Evolutionary conservation across 768 basidiomycete species (phyloP), one percentile per base, ranked within the genome.

Genomic region (Candolleomyces eurysporus): DNA sequence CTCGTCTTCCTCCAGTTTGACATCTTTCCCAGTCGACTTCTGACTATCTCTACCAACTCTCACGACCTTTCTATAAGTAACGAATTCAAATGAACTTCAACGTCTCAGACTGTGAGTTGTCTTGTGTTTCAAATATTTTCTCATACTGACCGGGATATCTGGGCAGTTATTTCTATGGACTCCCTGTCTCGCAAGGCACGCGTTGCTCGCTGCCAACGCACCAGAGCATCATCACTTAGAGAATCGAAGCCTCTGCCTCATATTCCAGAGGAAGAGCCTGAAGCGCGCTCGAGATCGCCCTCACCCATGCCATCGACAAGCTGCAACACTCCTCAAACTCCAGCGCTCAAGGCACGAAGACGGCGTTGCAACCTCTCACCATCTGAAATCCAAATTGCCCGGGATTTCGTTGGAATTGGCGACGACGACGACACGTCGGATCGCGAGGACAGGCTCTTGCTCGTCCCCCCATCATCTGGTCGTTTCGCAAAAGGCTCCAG

Each of bases 321-420:
- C 49, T 8, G 36, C 36, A 36, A 36, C 36, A 36, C 49, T 51
- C 19, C 10, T 40, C 60, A 11, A 43, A 22, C 54, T 32, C 60
- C 7, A 61, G 53, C 49, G 50, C 36, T 59, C 36, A 61, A 61
- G 36, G 54, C 53, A 10, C 26, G 46, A 43, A 19, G 60, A 19
- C 50, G 60, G 21, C 53, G 56, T 46, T 49, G 32, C 60, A 57
- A 55, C 48, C 54, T 61, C 43, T 61, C 60, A 4, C 26, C 60
- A n/a, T 54, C 53, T 5, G 60, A 61, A 11, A 61, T 61, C 46
- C 60, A 61, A 42, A 61, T 61, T 32, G 60, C 60, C 17, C 60
- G 60, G 36, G 60, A 61, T 42, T 61, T 61, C 48, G 60, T 61
- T n/a, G 60, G 60, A 3, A 43, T 61, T 46, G 53, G 60, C 10